Evolutionary conservation across 352 stramenopile genomes (phyloP).

Genomic region (Pythium insidiosum): DNA sequence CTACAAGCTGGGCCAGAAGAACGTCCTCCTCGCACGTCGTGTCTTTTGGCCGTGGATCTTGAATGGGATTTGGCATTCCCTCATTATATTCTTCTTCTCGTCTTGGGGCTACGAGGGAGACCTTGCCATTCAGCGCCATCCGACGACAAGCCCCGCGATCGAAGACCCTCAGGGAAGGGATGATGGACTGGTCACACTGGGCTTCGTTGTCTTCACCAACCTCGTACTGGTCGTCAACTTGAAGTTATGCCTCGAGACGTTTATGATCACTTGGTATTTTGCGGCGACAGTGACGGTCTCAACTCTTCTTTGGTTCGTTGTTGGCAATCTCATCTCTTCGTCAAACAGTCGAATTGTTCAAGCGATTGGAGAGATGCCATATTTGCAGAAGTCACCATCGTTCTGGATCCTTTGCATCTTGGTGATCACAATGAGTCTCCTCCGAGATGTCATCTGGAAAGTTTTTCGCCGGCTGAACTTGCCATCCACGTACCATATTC

Average conservation of each 20-base stretch:
- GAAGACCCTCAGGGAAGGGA: constrained; percentile 32
- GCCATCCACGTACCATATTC: constrained; percentile 69
- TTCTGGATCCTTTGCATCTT: constrained; percentile 59
- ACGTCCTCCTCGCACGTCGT: constrained; percentile 37
- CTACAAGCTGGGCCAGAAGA: constrained; percentile 62
- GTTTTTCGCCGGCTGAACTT: constrained; percentile 50
- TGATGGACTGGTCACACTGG: constrained; percentile 52
- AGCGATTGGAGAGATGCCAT: constrained; percentile 60
- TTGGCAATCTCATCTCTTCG: constrained; percentile 49
- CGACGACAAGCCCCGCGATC: constrained; percentile 21
- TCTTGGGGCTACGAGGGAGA: constrained; percentile 46
- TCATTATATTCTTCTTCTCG: constrained; percentile 80
- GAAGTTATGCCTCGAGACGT: constrained; percentile 68
- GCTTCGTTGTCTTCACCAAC: constrained; percentile 77
- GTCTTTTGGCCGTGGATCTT: constrained; percentile 84
- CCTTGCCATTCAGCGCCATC: constrained; percentile 16
- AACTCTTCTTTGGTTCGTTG: constrained; percentile 55
- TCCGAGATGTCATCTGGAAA: constrained; percentile 73
- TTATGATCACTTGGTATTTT: constrained; percentile 70
- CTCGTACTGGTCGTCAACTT: constrained; percentile 72
- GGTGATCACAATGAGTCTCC: constrained; percentile 46
- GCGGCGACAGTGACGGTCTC: constrained; percentile 41
- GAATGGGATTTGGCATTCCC: constrained; percentile 74
- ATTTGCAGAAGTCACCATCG: constrained; percentile 40
- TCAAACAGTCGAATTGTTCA: constrained; percentile 42